Base-by-base conservation (phyloP, 2,329 filamentous ascomycete genomes). In the Rutstroemia sp. region DNA sequence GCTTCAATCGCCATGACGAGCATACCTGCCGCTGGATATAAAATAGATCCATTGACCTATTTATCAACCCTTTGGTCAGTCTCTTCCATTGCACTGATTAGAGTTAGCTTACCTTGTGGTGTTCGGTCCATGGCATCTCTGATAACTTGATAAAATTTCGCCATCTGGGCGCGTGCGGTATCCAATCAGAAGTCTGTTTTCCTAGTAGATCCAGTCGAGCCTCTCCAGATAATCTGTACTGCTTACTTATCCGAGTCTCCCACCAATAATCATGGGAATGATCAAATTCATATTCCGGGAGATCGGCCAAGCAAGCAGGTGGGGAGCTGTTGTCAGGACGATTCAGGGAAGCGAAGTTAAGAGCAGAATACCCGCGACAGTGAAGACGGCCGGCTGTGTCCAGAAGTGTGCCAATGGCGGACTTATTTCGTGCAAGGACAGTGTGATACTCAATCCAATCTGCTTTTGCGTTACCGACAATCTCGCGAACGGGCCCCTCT, bases 401-500 rank as follows among this genome's bases (percentile, higher is more conserved):
- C 14, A 51, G n/a, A 16, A 25, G n/a, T 27, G n/a, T 12, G n/a
- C 14, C 19, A 25, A 51, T 39, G 6, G 48, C 34, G 17, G 38
- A 30, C 23, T 48, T 30, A n/a, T 36, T 40, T 25, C 44, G 27
- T 21, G 16, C 44, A 10, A 58, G 49, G 19, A 45, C 38, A 10
- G 42, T 47, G 46, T 12, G 59, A 34, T 1, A 54, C 57, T 25
- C 50, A 34, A 39, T 61, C 23, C 23, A 23, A 23, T 23, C 23
- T 23, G 23, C 23, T 3, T 23, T 23, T 23, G 23, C 23, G 23
- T 5, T 23, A 23, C 23, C 5, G 23, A 23, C 3, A 23, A 23
- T 23, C 23, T 23, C 23, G 59, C 10, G 57, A 57, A 14, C 59
- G 53, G 27, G 59, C 49, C 30, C 59, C 59, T 27, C 58, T 21